Conservation (phyloP, 2,329 filamentous ascomycete genomes). For the Lasiodiplodia theobromae region DNA sequence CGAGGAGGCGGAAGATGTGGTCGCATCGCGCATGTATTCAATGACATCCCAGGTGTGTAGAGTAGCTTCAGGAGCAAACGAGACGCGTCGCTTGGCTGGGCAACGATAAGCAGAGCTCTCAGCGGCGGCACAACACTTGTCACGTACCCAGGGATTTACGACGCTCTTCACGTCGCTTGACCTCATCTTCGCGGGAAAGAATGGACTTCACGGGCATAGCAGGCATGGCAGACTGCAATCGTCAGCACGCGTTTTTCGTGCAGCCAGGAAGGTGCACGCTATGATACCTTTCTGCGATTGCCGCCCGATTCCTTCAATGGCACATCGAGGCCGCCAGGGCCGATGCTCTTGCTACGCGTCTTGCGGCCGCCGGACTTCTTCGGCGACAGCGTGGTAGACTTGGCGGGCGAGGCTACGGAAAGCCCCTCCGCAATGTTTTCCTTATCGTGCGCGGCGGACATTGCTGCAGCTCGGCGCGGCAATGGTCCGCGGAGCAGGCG, state of each 20-base stretch:
- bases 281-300: conserved; percentile 77
- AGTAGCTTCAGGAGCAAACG: conserved; percentile 96
- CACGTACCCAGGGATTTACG: conserved; percentile 80
- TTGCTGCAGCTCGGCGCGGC: neutral
- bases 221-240: conserved; percentile 53
- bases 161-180: conserved; percentile 78
- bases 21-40: conserved; percentile 87
- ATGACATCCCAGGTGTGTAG: conserved; percentile 97
- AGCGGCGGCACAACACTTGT: neutral
- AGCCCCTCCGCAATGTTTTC: conserved; percentile 68
- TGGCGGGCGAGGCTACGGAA: conserved; percentile 39
- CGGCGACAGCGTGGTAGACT: conserved; percentile 39
- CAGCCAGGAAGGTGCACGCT: neutral
- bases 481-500: neutral
- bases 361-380: conserved; percentile 41
- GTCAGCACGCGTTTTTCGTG: conserved; percentile 33
- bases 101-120: conserved; percentile 23
- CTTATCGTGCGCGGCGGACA: conserved; percentile 61
- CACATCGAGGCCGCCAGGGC: conserved; percentile 86
- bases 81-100: conserved; percentile 84
- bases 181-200: conserved; percentile 65
- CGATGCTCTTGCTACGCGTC: conserved; percentile 90
- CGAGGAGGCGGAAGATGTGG: conserved; percentile 73
- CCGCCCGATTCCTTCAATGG: conserved; percentile 73
- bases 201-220: conserved; percentile 60